Base-by-base conservation (phyloP, 306 rosid genomes). In the Rosa chinensis region DNA sequence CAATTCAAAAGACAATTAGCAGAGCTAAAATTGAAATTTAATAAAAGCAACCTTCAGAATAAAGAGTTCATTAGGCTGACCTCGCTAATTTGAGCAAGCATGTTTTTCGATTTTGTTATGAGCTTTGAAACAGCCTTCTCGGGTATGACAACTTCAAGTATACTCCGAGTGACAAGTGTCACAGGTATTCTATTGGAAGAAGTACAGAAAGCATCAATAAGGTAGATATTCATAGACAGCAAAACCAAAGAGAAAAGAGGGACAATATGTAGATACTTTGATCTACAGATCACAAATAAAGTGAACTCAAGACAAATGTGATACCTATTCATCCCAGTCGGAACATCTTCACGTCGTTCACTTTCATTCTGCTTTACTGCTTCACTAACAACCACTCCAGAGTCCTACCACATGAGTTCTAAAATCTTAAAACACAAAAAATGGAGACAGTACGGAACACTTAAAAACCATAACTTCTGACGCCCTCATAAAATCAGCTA, bases 41-140 rank as follows among this genome's bases (percentile, higher is more conserved):
- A 40, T 28, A 16, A 37, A 21, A 3, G 73, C 71, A 70, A 75
- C 78, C 66, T 18, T 67, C 72, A 40, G 73, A 79, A 59, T 47
- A 47, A 76, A 21, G 69, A 79, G 64, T 62, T 72, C 79, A 72
- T 66, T 76, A 66, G 71, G 85, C 88, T 40, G 64, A 93, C 99
- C 98, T 93, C 99, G 52, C 99, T 96, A 83, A 96, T 93, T 82
- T 88, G 98, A 42, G 87, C 90, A 80, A 96, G 99, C 93, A 88
- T 96, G 96, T 88, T 96, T 87, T 87, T 96, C 23, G 97, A 93
- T 81, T 89, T 93, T 66, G 92, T 92, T 74, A 88, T 82, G 77
- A 96, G 99, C 90, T 96, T 93, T 12, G 96, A 89, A 84, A 89
- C 92, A 53, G 99, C 99, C 71, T 86, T 86, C 49, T 91, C 97